phyloP scores from a whole-genome alignment of 2,329 filamentous ascomycete genomes.

The Akanthomyces uredinophilus region DNA sequence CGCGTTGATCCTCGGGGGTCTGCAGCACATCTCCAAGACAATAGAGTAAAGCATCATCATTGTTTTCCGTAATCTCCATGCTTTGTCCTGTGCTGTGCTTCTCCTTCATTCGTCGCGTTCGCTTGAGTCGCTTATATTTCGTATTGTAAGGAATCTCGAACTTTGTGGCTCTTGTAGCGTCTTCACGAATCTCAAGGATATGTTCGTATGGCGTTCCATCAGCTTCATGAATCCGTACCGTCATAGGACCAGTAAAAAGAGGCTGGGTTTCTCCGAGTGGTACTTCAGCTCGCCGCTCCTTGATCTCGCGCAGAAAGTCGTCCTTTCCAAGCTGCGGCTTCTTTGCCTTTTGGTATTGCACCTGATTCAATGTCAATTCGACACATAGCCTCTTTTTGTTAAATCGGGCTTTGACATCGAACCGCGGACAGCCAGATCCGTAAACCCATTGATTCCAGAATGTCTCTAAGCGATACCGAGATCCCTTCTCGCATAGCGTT shows the following conservation, averaged over 20 bases:
- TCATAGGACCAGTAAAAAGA: constrained; percentile 95
- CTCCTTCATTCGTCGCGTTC: constrained; percentile 77
- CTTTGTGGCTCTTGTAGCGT: constrained; percentile 65
- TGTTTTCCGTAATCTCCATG: constrained; percentile 55
- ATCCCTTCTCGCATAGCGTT: constrained; percentile 79
- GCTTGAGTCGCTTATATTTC: constrained; percentile 95
- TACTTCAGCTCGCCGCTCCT: constrained; percentile 69
- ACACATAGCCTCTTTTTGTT: constrained; percentile 97
- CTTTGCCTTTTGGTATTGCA: constrained; percentile 46
- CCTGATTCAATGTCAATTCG: constrained; percentile 82
- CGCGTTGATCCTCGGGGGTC: constrained; percentile 69
- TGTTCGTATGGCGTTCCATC: constrained; percentile 98
- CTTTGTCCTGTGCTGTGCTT: constrained; percentile 53
- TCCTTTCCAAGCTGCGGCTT: constrained; percentile 56
- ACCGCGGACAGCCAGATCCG: constrained; percentile 81
- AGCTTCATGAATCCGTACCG: constrained; percentile 93
- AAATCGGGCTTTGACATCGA: constrained; percentile 81
- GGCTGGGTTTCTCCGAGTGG: constrained; percentile 65
- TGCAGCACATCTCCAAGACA: constrained; percentile 89
- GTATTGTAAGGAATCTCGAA: constrained; percentile 98
- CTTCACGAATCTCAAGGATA: constrained; percentile 90
- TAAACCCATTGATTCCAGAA: constrained; percentile 95
- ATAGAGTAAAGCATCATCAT: constrained; percentile 81
- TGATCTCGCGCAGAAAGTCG: constrained; percentile 78
- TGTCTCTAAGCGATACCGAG: constrained; percentile 76